Conservation (phyloP, 345 rosid species). For the Brassica carinata region DNA sequence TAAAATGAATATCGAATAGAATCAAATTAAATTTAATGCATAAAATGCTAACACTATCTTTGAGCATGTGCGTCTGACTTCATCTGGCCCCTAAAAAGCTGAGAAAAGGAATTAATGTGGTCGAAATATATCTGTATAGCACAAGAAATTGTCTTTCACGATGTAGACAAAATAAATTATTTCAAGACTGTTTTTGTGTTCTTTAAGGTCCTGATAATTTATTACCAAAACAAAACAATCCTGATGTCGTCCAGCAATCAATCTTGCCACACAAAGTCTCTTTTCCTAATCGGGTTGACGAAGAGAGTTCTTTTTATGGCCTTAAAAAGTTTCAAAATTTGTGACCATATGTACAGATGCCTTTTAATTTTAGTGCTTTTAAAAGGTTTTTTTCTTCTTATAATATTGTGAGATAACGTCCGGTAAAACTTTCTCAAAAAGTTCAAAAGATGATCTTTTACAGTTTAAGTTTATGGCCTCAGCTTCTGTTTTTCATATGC, state of each 20-base stretch:
- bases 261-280: background rate
- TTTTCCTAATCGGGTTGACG: background rate
- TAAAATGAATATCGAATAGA: too few relatives aligned
- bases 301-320: background rate
- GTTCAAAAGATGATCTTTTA: background rate
- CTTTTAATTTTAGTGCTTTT: background rate
- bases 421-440: background rate
- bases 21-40: too few relatives aligned
- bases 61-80: too few relatives aligned
- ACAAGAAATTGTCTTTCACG: background rate
- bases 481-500: too few relatives aligned
- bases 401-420: background rate
- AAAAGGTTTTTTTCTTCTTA: background rate
- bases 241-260: background rate
- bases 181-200: background rate
- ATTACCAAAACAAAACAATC: background rate
- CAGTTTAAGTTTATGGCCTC: too few relatives aligned
- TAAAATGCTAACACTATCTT: too few relatives aligned
- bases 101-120: too few relatives aligned
- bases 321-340: background rate
- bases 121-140: background rate
- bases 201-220: background rate
- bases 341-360: background rate
- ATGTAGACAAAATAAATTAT: background rate
- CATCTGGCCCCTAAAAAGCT: too few relatives aligned